A percentile compares a stretch with the other conserved stretches of the same genome.
Conservation (phyloP, 306 rosid genomes). For the Quercus mongolica region DNA sequence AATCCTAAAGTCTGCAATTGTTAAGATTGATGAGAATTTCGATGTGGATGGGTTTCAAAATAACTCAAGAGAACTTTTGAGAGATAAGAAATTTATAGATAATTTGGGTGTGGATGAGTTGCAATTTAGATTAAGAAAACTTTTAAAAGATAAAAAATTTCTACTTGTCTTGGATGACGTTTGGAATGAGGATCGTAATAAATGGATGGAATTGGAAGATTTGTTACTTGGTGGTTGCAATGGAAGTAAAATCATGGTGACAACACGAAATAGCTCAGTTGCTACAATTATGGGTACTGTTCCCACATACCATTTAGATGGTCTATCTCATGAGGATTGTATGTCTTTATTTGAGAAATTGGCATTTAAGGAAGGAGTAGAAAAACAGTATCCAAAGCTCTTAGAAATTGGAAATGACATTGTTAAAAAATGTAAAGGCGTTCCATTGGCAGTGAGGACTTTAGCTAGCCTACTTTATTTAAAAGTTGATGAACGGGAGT, state of each 20-base stretch:
- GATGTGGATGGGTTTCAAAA: background rate
- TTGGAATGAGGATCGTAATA: slow-evolving; percentile 8
- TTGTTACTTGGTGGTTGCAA: background rate
- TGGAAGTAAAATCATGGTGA: slow-evolving; percentile 20
- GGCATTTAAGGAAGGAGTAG: slow-evolving; percentile 32
- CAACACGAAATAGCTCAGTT: background rate
- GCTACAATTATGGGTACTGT: slow-evolving; percentile 22
- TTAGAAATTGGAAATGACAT: slow-evolving; percentile 14
- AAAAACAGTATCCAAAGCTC: slow-evolving; percentile 1
- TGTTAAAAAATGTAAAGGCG: slow-evolving; percentile 28
- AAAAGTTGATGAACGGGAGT: background rate
- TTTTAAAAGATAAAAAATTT: background rate
- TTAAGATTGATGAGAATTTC: background rate
- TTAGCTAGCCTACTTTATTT: slow-evolving; percentile 13
- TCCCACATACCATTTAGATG: background rate
- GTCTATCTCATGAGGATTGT: background rate
- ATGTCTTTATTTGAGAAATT: slow-evolving; percentile 18
- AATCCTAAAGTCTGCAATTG: slow-evolving; percentile 8
- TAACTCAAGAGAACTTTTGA: background rate
- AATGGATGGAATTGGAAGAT: slow-evolving; percentile 12
- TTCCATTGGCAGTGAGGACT: slow-evolving; percentile 36
- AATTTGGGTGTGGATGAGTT: no score
- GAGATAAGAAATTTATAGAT: no score
- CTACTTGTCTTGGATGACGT: slow-evolving; percentile 6
- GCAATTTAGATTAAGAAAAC: no score